Base-by-base conservation (phyloP, 2,329 filamentous ascomycete genomes). In the Fusarium albosuccineum region DNA sequence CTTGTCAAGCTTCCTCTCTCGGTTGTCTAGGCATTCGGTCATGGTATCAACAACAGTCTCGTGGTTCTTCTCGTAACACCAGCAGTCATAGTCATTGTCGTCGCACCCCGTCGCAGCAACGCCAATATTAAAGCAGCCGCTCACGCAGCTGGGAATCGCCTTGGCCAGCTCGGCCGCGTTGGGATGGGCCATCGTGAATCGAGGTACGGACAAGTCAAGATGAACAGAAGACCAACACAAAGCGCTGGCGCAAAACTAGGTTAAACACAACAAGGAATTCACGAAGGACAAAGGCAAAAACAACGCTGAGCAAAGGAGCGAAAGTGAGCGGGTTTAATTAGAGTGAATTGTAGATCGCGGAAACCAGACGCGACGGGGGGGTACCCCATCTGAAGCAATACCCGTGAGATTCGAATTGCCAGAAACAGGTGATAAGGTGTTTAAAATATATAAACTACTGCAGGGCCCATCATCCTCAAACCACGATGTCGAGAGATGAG, bases 1-100 rank as follows among this genome's bases (percentile, higher is more conserved):
- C 33, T 59, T 50, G 17, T 66, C 48, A 1, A 70, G 42, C 16
- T 46, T 63, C 14, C 62, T 66, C 33, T 70, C 55, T 27, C 48
- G 45, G 9, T 73, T 73, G 2, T 44, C 50, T 13, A 73, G 57
- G 34, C 71, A 73, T 29, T 61, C 29, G 5, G 53, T 54, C 57
- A 73, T 66, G 3, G 70, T 72, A 29, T 73, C 71, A 34, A 72
- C 71, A 26, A 73, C 33, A 3, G 54, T 72, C 37, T 73, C 65
- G 9, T 73, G 71, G 16, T 72, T 72, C 11, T 64, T 58, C 7
- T 60, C 60, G 17, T 72, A 73, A 41, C 71, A 73, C 63, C 68
- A 73, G 40, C 71, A 73, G 46, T 73, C 66, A 46, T 68, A 73
- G 51, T 73, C 68, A n/a, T 46, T 26, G 3, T 63, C 48, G 26